Conservation (phyloP, 805 yeast species). For the Pichia cephalocereana region DNA sequence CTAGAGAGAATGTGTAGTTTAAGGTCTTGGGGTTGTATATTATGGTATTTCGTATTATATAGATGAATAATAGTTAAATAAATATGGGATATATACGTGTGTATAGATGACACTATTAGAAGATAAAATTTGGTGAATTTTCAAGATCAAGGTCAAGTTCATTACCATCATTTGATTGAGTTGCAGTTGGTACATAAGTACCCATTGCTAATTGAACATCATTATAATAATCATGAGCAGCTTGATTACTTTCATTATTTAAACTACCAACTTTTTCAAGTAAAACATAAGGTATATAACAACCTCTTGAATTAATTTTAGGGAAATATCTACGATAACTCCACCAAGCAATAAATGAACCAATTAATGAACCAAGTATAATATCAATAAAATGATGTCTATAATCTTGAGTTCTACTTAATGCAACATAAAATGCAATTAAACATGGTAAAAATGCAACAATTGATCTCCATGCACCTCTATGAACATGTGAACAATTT, state of each 20-base stretch:
- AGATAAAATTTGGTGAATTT: neutral
- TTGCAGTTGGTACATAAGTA: slow-evolving; percentile 7
- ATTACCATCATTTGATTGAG: slow-evolving; percentile 10
- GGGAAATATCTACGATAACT: slow-evolving; percentile 50
- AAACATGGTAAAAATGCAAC: slow-evolving; percentile 47
- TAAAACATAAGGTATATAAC: slow-evolving; percentile 33
- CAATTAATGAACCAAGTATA: slow-evolving; percentile 60
- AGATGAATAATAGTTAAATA: neutral
- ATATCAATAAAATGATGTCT: slow-evolving; percentile 91
- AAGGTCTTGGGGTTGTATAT: too few species aligned
- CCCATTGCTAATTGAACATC: slow-evolving; percentile 5
- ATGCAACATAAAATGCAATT: slow-evolving; percentile 68
- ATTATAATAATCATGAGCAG: slow-evolving; percentile 6
- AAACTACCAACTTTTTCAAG: slow-evolving; percentile 5
- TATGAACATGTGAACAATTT: slow-evolving; percentile 24
- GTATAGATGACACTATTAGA: too few species aligned
- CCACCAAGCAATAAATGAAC: slow-evolving; percentile 50
- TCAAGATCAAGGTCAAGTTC: slow-evolving; percentile 3
- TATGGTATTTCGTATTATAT: too few species aligned
- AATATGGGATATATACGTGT: neutral
- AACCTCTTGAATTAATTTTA: slow-evolving; percentile 18
- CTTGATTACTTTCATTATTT: neutral
- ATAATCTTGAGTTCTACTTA: slow-evolving; percentile 84
- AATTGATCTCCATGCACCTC: slow-evolving; percentile 57
- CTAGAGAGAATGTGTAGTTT: neutral